Percentiles rank a stretch among this genome's conserved stretches.
Conservation (phyloP, 2,329 filamentous ascomycete species). For the Trichophyton mentagrophytes region DNA sequence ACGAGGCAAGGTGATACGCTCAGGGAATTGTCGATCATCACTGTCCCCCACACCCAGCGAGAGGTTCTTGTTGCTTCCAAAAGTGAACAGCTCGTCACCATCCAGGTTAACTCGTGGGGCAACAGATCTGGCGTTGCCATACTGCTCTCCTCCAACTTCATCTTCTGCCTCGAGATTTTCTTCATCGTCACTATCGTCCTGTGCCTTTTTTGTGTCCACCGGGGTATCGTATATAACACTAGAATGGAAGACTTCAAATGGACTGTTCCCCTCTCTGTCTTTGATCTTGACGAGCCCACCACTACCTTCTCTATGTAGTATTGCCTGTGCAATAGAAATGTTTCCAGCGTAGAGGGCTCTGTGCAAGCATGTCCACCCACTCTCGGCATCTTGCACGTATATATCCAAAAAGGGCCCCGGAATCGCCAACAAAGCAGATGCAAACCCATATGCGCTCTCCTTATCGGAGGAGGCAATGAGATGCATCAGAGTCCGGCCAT, state of each 20-base stretch:
- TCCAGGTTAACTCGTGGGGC: slow-evolving; percentile 31
- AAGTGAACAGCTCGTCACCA: slow-evolving; percentile 82
- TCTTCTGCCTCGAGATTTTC: slow-evolving; percentile 33
- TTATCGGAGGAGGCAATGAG: slow-evolving; percentile 67
- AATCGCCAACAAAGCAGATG: slow-evolving; percentile 65
- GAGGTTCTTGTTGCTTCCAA: slow-evolving; percentile 92
- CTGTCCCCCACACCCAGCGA: slow-evolving; percentile 90
- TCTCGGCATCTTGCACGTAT: slow-evolving; percentile 77
- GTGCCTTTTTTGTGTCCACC: slow-evolving; percentile 35
- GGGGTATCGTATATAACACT: slow-evolving; percentile 54
- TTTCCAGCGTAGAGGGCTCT: slow-evolving; percentile 84
- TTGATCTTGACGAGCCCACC: slow-evolving; percentile 84
- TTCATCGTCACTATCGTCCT: slow-evolving; percentile 35
- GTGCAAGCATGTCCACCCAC: slow-evolving; percentile 90
- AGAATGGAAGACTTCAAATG: slow-evolving; percentile 81
- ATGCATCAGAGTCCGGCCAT: slow-evolving; percentile 71
- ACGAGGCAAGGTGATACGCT: slow-evolving; percentile 63
- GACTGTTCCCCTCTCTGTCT: slow-evolving; percentile 86
- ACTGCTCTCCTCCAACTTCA: slow-evolving; percentile 34
- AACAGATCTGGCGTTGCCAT: slow-evolving; percentile 16
- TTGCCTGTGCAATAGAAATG: slow-evolving; percentile 66
- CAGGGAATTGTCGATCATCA: slow-evolving; percentile 86
- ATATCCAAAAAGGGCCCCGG: slow-evolving; percentile 59
- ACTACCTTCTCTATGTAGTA: slow-evolving; percentile 63
- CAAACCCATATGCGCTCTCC: slow-evolving; percentile 58